Evolutionary conservation across 495 filamentous ascomycete species (phyloP).

Genomic region (Penicillium goetzii): DNA sequence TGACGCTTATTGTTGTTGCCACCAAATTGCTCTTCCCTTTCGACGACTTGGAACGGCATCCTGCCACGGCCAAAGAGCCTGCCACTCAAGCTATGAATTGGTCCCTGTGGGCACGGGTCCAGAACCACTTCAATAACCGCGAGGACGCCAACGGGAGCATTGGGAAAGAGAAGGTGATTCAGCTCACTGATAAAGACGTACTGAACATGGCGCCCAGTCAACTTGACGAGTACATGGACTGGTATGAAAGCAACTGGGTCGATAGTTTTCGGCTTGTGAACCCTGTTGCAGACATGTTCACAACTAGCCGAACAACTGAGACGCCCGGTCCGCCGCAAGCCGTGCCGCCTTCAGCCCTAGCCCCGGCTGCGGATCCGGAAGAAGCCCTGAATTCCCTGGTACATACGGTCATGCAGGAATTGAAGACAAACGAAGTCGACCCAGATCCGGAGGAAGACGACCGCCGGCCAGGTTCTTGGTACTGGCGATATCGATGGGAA

Average conservation of each 20-base stretch:
- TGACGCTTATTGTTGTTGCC: slow-evolving; percentile 72
- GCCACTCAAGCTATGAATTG: slow-evolving; percentile 69
- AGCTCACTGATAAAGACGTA: slow-evolving; percentile 67
- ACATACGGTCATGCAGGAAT: slow-evolving; percentile 39
- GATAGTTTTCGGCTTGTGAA: slow-evolving; percentile 38
- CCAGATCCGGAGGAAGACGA: slow-evolving; percentile 35
- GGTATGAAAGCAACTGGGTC: slow-evolving; percentile 79
- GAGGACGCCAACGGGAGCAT: slow-evolving; percentile 31
- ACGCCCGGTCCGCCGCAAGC: slow-evolving; percentile 15
- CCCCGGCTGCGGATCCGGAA: slow-evolving; percentile 26
- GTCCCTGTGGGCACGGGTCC: slow-evolving; percentile 66
- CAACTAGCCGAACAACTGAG: slow-evolving; percentile 34
- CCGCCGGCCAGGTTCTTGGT: slow-evolving; percentile 57
- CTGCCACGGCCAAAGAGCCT: slow-evolving; percentile 60
- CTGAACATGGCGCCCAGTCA: slow-evolving; percentile 68
- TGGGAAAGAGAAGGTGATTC: slow-evolving; percentile 46
- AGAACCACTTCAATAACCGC: slow-evolving; percentile 44
- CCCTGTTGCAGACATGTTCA: slow-evolving; percentile 57
- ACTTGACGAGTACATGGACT: slow-evolving; percentile 84
- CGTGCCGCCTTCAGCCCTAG: slow-evolving; percentile 6
- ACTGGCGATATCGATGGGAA: slow-evolving; percentile 58
- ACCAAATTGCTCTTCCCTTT: slow-evolving; percentile 81
- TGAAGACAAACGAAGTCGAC: slow-evolving; percentile 38
- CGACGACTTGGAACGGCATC: slow-evolving; percentile 61
- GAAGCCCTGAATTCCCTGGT: slow-evolving; percentile 41